A percentile compares a stretch with the other conserved stretches of the same genome.
Evolutionary conservation across 2,329 filamentous ascomycete genomes (phyloP).

Genomic region (Xylaria sp.): DNA sequence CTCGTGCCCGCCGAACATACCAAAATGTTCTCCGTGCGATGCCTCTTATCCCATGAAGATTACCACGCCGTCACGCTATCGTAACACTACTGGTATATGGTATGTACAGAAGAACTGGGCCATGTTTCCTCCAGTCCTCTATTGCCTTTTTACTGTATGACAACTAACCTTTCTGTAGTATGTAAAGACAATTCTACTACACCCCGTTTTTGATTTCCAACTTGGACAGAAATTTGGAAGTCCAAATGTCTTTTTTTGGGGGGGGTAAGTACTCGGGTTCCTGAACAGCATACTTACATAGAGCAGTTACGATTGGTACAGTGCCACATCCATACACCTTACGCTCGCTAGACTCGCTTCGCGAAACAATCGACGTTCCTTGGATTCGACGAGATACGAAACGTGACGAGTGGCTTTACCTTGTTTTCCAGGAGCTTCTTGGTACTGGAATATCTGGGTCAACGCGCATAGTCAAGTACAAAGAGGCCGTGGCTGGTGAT

Average conservation of each 20-base stretch:
- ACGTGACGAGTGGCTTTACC: constrained; percentile 78
- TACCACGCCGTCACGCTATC: constrained; percentile 66
- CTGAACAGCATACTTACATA: not conserved
- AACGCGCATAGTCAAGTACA: constrained; percentile 72
- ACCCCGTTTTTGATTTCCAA: not conserved
- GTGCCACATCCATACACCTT: constrained; percentile 92
- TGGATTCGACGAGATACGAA: constrained; percentile 69
- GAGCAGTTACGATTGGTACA: constrained; percentile 68
- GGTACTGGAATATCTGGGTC: constrained; percentile 64
- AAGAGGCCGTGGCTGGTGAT: constrained; percentile 76
- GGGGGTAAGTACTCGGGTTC: not conserved
- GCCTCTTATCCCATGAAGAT: constrained; percentile 67
- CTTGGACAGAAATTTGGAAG: too few relatives aligned
- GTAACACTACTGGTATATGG: constrained; percentile 72
- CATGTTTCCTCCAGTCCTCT: not conserved
- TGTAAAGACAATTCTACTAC: not conserved
- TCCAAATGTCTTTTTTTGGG: too few relatives aligned
- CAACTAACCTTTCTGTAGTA: not conserved
- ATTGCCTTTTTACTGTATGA: not conserved
- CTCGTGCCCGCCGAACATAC: constrained; percentile 82
- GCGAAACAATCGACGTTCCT: constrained; percentile 61
- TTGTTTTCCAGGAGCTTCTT: constrained; percentile 70
- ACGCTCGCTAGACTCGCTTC: constrained; percentile 66
- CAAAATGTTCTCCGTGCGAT: constrained; percentile 74
- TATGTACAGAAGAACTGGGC: not conserved